A percentile compares a stretch with the other conserved stretches of the same genome.
Evolutionary conservation across 176 grass and related monocot genomes (phyloP).

Genomic region (Calamus simplicifolius): DNA sequence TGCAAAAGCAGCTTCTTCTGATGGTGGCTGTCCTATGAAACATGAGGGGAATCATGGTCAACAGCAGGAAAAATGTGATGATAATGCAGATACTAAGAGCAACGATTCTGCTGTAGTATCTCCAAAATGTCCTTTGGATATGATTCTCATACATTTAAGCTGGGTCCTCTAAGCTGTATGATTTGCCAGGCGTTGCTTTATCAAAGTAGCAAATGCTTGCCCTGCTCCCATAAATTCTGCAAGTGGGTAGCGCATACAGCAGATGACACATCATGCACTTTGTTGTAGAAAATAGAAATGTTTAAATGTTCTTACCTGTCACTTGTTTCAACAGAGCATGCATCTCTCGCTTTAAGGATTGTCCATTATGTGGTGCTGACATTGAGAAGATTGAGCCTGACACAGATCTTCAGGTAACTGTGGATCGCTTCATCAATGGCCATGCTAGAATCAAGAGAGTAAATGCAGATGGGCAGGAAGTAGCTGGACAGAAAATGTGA

Average conservation of each 20-base stretch:
- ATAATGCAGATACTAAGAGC: conserved; percentile 16
- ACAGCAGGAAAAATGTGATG: conserved; percentile 19
- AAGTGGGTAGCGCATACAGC: conserved; percentile 32
- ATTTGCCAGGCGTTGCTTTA: conserved; percentile 73
- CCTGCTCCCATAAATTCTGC: conserved; percentile 93
- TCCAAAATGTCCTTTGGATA: conserved; percentile 92
- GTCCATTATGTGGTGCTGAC: conserved; percentile 83
- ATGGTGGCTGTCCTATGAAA: conserved; percentile 48
- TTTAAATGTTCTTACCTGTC: conserved; percentile 8
- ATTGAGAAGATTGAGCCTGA: conserved; percentile 78
- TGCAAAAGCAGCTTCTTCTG: conserved; percentile 27
- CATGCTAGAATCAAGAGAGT: conserved; percentile 88
- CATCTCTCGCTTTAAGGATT: conserved; percentile 86
- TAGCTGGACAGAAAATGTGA: conserved; percentile 54
- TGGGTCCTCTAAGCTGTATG: conserved; percentile 97
- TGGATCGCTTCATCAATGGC: conserved; percentile 83
- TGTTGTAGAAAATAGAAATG: neutral
- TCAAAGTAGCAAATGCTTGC: conserved; percentile 71
- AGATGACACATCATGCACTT: neutral
- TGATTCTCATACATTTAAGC: conserved; percentile 82
- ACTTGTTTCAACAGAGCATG: conserved; percentile 50
- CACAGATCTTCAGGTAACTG: conserved; percentile 62
- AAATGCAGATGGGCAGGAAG: conserved; percentile 27
- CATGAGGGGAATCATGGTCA: conserved; percentile 12
- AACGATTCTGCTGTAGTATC: conserved; percentile 37